Percentiles rank a stretch among this genome's conserved stretches.
Conservation (phyloP, 1,139 yeast species). For the Scheffersomyces quercinus region DNA sequence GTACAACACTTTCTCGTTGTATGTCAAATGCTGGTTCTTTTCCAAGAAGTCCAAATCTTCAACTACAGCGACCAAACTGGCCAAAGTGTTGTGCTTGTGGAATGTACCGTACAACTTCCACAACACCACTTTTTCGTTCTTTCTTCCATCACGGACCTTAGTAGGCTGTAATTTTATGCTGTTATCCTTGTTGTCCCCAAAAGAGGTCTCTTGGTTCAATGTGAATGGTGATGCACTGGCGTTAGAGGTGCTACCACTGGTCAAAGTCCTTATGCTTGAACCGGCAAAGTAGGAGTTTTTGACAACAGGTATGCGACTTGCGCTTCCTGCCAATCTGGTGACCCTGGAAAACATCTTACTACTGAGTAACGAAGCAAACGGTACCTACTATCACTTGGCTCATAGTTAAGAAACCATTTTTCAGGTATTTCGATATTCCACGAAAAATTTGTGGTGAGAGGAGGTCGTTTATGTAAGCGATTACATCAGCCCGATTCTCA, state of each 20-base stretch:
- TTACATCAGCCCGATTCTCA: not conserved
- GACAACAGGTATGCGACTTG: too few species aligned
- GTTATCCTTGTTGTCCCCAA: not conserved
- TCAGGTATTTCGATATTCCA: too few species aligned
- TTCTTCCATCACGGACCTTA: conserved; percentile 8
- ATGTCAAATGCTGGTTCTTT: conserved; percentile 57
- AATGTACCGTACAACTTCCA: conserved; percentile 78
- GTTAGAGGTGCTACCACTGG: not conserved
- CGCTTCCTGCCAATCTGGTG: conserved; percentile 6
- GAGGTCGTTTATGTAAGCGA: not conserved
- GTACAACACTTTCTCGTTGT: conserved; percentile 76
- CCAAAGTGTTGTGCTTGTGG: conserved; percentile 78
- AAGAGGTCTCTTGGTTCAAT: not conserved
- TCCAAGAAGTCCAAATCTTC: conserved; percentile 62
- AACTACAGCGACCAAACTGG: conserved; percentile 71
- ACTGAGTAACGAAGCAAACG: not conserved
- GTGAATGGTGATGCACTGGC: not conserved
- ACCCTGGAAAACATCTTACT: conserved; percentile 11
- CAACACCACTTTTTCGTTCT: conserved; percentile 42
- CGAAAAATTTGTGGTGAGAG: conserved; percentile 4
- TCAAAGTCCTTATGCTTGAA: too few species aligned
- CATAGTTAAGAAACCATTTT: too few species aligned
- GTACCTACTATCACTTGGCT: too few species aligned
- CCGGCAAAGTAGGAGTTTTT: too few species aligned
- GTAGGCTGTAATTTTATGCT: conserved; percentile 1